Base-by-base conservation (phyloP, 805 yeast species). In the Candida loeiensis region DNA sequence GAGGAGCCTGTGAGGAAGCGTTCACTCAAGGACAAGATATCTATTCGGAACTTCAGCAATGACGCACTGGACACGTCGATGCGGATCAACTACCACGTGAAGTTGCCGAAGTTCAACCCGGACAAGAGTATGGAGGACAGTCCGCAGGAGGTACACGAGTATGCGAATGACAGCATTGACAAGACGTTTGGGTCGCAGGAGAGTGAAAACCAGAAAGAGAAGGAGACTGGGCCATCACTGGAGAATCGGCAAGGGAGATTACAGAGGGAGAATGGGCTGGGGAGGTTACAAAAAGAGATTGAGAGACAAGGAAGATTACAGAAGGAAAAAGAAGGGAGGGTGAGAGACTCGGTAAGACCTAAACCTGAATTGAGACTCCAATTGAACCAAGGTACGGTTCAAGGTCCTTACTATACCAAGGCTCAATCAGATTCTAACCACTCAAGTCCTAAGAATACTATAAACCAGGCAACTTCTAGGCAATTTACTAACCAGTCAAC, bases 71-170 rank as follows among this genome's bases (percentile, higher is more conserved):
- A 33, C n/a, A 18, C 18, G 4, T 33, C 36, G 25, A 33, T 33
- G 36, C 16, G 36, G 3, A 6, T 33, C 13, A 33, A 20, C 27
- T 27, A 20, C 17, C 36, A 33, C 27, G 27, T 33, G 8, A 6
- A 20, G 27, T 33, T 33, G 36, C 36, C 36, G 11, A 33, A 30
- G 13, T 8, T 14, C 11, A 17, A 4, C 5, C 27, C n/a, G 5
- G n/a, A n/a, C n/a, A n/a, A n/a, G n/a, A n/a, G 24, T 21, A 21
- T 21, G 24, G 24, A 21, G 9, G 9, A 9, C 9, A 21, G 24
- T 21, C 24, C 24, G 9, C 6, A 21, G 24, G 24, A 21, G 24
- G 24, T 7, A 9, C 24, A 21, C 24, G 24, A 21, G n/a, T n/a
- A 5, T 25, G 6, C 27, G 17, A 27, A 13, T 13, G 17, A 14